Evolutionary conservation across 1,284 basidiomycete species (phyloP), one percentile per base, ranked within the genome.

Genomic region (Hymenochaete sp.): DNA sequence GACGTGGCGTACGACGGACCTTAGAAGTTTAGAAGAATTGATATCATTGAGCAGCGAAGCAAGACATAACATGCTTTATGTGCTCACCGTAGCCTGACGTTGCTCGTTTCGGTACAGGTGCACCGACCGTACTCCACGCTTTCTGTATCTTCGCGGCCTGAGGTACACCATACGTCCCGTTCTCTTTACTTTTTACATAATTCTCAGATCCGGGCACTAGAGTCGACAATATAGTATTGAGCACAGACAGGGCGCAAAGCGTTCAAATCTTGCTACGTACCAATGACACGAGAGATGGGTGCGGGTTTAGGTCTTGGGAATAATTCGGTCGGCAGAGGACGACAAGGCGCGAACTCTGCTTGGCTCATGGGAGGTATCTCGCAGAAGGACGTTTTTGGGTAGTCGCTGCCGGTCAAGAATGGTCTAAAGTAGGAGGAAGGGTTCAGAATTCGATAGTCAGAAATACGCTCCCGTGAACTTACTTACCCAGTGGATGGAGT

Each of bases 331-430:
- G 77, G 80, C 18, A 84, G 66, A 14, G 71, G 75, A 2, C 76
- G 70, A 52, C 80, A 84, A 37, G 83, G 60, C 1, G 65, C 58
- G 24, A 68, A 67, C 51, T 70, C 70, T 0, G 75, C 81, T 40
- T 54, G 60, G 52, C 79, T 76, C 56, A 79, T 79, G 0, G 55
- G 32, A 0, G 79, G 80, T 1, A 68, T 57, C 0, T 62, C 58
- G 51, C 82, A 83, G 59, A 70, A 74, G 37, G 62, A 56, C 0
- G 77, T 69, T 3, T 49, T 9, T 0, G 82, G 82, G 54, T 84
- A 84, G 0, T 77, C 78, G 27, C 56, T 56, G n/a, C n/a, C 5
- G 10, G 45, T 53, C 37, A 75, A 66, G 11, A 65, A 52, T 6
- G 67, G 73, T 27, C 35, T 26, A 27, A n/a, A 16, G 5, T n/a